These are phyloP conservation scores for Priceomyces melissophilus DNA, from an alignment of 805 yeast species.

Conservation along the genomic window DNA sequence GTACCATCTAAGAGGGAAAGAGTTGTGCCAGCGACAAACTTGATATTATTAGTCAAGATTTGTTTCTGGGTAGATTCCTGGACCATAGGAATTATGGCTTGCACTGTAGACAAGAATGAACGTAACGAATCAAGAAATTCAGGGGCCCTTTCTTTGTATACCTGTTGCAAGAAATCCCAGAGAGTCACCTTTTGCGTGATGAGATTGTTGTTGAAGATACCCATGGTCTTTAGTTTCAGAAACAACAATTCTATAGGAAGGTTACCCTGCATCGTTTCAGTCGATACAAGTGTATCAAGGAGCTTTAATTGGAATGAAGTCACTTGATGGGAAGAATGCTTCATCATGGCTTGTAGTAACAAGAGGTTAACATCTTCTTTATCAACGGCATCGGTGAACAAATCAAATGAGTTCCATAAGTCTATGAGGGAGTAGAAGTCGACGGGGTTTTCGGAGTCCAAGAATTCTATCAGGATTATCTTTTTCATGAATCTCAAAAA, in stretches of 20 bases:
- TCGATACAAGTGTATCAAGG: slow-evolving; percentile 1
- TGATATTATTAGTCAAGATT: slow-evolving; percentile 27
- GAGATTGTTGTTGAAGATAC: slow-evolving; percentile 15
- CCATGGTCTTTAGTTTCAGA: slow-evolving; percentile 19
- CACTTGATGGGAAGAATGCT: background rate
- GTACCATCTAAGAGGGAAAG: slow-evolving; percentile 3
- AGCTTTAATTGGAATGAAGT: slow-evolving; percentile 1
- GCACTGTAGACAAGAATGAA: slow-evolving; percentile 5
- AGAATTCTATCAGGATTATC: slow-evolving; percentile 17
- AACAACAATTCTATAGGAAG: slow-evolving; percentile 5
- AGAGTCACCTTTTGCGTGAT: background rate
- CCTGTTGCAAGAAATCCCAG: background rate
- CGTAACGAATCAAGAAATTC: slow-evolving; percentile 6
- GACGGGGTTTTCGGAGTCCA: slow-evolving; percentile 1
- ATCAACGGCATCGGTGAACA: slow-evolving; percentile 6
- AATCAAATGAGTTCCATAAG: slow-evolving; percentile 10
- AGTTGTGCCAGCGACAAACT: slow-evolving; percentile 27
- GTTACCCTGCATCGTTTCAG: background rate
- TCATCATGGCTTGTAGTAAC: slow-evolving; percentile 18
- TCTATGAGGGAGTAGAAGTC: slow-evolving; percentile 3
- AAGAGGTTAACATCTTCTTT: slow-evolving; percentile 19
- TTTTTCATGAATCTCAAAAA: slow-evolving; percentile 28
- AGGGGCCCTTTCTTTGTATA: background rate
- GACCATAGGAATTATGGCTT: slow-evolving; percentile 8
- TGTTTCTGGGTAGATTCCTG: slow-evolving; percentile 2